Percentiles rank a stretch among this genome's conserved stretches.
Conservation (phyloP, 108 stramenopile genomes). For the Stephanodiscus minutulus region DNA sequence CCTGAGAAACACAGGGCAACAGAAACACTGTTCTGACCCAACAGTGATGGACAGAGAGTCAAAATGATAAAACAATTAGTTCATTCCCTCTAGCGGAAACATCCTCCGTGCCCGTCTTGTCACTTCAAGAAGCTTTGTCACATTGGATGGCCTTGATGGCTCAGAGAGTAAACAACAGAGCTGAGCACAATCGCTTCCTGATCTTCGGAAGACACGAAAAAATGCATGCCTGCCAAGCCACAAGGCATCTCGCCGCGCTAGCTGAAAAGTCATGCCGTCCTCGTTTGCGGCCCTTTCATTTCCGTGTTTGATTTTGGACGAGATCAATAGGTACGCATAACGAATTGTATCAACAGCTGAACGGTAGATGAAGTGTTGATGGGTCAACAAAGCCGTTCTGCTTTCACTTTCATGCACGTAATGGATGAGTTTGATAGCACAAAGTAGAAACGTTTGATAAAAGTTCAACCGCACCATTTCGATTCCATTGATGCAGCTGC, state of each 20-base stretch:
- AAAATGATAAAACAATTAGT: too few relatives aligned
- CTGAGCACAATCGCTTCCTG: neutral
- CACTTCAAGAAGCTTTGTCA: slow-evolving; percentile 4
- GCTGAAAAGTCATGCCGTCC: neutral
- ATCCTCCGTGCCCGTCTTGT: neutral
- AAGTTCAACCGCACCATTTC: slow-evolving; percentile 63
- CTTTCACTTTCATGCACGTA: slow-evolving; percentile 45
- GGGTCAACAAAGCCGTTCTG: neutral
- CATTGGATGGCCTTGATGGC: neutral
- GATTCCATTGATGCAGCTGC: slow-evolving; percentile 59
- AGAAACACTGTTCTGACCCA: too few relatives aligned
- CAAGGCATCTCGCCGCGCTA: slow-evolving; percentile 29
- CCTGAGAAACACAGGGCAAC: too few relatives aligned
- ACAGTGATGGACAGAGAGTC: too few relatives aligned
- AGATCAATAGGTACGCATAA: slow-evolving; percentile 30
- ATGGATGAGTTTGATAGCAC: slow-evolving; percentile 66
- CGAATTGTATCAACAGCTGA: slow-evolving; percentile 40
- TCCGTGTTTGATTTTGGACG: slow-evolving; percentile 27
- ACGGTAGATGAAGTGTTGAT: slow-evolving; percentile 25
- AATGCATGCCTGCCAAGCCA: slow-evolving; percentile 46
- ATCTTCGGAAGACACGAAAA: slow-evolving; percentile 5
- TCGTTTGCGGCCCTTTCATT: slow-evolving; percentile 5
- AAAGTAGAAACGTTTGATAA: slow-evolving; percentile 68
- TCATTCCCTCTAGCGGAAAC: slow-evolving; percentile 5
- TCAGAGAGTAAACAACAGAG: slow-evolving; percentile 8